Base-by-base conservation (phyloP, 208 protist species). In the Leishmania gerbilli region DNA sequence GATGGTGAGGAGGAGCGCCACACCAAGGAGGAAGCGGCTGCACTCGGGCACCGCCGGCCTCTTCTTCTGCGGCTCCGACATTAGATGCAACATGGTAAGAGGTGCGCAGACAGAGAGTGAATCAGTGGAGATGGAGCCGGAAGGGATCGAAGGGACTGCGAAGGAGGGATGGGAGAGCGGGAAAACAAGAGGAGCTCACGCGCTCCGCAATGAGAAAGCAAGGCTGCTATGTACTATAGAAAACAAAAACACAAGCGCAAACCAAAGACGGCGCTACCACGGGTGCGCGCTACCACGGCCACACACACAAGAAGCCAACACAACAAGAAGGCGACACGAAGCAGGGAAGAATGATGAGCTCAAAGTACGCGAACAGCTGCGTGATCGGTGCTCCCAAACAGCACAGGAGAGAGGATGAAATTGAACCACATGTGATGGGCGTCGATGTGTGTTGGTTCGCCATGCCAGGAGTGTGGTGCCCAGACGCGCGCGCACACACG, bases 1-100 rank as follows among this genome's bases (percentile, higher is more conserved):
- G 19, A 93, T 37, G 13, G 83, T 83, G 42, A 93, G 68, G 19
- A 92, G 74, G 11, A 91, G 78, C 3, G 87, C 86, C 62, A 91
- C 53, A n/a, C 84, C 80, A 56, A 87, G 62, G 62, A 89, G 74
- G 64, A 91, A 69, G 51, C 80, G 74, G 75, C 81, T 80, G 72
- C 74, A 60, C 83, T 83, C 80, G 51, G 76, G 74, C 77, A 80
- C 31, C 76, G 71, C 79, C 7, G 72, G 31, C 37, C 21, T 56
- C 40, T 68, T 72, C 51, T 55, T 58, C 74, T 49, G 79, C 21
- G 74, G 69, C 56, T 86, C 83, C 7, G 64, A 53, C 40, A 67
- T 15, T 6, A 83, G 76, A 31, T 53, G 76, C 37, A 87, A 42
- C 77, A 86, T 80, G 3, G 51, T 79, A 21, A 31, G 42, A 21